phyloP scores from a whole-genome alignment of 176 grass and related monocot genomes.

The Triticum urartu region DNA sequence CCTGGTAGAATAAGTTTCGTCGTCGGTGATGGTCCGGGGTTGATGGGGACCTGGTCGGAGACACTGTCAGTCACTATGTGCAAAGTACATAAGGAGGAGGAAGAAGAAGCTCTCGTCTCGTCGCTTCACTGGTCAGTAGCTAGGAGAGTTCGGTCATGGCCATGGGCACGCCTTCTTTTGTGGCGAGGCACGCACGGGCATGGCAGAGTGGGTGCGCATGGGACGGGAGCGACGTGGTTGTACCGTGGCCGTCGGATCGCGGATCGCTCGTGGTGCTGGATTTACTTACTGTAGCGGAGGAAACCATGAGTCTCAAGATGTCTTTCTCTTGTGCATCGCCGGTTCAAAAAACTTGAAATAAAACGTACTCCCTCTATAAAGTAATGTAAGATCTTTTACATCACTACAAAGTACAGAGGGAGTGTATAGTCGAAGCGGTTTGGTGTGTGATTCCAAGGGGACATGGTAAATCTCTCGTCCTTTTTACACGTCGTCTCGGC shows the following conservation, averaged over 20 bases:
- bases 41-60: not conserved
- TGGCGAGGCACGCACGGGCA: not conserved
- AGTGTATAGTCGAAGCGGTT: too few relatives aligned
- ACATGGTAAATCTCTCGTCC: too few relatives aligned
- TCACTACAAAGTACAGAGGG: too few relatives aligned
- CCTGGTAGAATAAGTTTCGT: slow-evolving; percentile 20
- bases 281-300: not conserved
- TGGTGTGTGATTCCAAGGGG: too few relatives aligned
- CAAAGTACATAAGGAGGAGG: not conserved
- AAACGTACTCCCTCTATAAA: too few relatives aligned
- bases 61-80: not conserved
- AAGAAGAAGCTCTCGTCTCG: not conserved
- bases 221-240: not conserved
- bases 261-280: not conserved
- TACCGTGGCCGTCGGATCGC: not conserved
- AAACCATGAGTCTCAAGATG: too few relatives aligned
- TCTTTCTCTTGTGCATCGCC: too few relatives aligned
- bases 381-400: too few relatives aligned
- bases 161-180: not conserved
- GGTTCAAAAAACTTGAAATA: too few relatives aligned
- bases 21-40: too few relatives aligned
- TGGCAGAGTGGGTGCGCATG: too few relatives aligned
- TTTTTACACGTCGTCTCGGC: too few relatives aligned
- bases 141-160: not conserved
- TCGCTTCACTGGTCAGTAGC: not conserved